Evolutionary conservation across 768 basidiomycete genomes (phyloP), one percentile per base, ranked within the genome.

Genomic region (Pleurotus salmoneostramineus): DNA sequence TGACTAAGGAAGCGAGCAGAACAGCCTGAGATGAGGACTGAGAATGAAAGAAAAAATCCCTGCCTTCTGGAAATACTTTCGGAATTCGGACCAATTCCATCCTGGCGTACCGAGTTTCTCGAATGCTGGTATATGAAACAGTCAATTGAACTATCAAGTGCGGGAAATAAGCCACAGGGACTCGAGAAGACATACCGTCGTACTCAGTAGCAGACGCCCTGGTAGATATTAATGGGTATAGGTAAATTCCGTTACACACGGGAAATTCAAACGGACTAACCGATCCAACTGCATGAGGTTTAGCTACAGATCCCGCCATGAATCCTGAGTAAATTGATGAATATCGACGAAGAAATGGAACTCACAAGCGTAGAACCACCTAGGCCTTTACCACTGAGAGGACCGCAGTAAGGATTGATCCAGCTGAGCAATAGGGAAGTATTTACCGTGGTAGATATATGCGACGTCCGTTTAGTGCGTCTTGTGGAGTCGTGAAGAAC

Each of bases 61-160:
- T 33, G 47, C 56, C 56, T 56, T 56, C 56, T 56, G 46, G n/a
- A 56, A 56, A 32, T 56, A 56, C 27, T 56, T 56, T 12, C 46
- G 32, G 44, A 46, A 32, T 33, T 56, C 56, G n/a, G 56, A 12
- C 56, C 56, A 56, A 33, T 56, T 46, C 56, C 56, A 56, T 15
- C 56, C 33, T 4, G 31, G 31, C 4, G 43, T 34, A 6, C 56
- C 56, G 6, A 56, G 56, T n/a, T 47, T 5, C 35, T 56, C 56
- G 44, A 56, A 56, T 32, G 44, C 56, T 56, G 40, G 4, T 37
- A 5, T 27, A 27, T 27, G 21, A 3, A 27, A 27, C 21, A 27
- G 21, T 27, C 21, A 27, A 27, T 27, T 27, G 21, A 27, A 27
- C 21, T 27, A 27, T 27, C 21, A 27, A 27, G 21, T 27, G 15